Percentiles rank a stretch among this genome's conserved stretches.
Evolutionary conservation across 148 eudicot species (phyloP).

Genomic region (Camellia japonica): DNA sequence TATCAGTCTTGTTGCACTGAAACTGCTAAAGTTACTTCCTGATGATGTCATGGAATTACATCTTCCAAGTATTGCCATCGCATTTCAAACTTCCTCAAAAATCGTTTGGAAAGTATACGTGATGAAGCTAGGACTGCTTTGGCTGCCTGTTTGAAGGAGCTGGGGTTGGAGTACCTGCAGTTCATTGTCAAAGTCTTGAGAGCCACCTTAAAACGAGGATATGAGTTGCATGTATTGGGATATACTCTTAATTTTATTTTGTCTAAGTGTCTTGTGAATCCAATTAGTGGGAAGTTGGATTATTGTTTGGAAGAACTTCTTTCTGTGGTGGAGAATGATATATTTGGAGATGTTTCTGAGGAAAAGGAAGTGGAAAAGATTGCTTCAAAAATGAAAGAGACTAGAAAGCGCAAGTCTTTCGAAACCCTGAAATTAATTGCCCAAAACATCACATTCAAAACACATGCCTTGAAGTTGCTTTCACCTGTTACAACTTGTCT

Average conservation of each 20-base stretch:
- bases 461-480: constrained; percentile 71
- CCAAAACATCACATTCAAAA: constrained; percentile 68
- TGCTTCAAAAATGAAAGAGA: constrained; percentile 95
- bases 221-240: constrained; percentile 90
- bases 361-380: constrained; percentile 92
- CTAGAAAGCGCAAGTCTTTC: constrained; percentile 77
- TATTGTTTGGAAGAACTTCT: constrained; percentile 82
- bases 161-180: constrained; percentile 71
- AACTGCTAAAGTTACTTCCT: constrained; percentile 78
- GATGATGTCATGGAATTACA: constrained; percentile 63
- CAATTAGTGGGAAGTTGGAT: constrained; percentile 62
- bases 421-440: constrained; percentile 81
- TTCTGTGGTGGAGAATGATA: constrained; percentile 64
- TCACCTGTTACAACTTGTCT: constrained; percentile 56
- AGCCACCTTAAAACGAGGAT: constrained; percentile 79
- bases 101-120: constrained; percentile 74
- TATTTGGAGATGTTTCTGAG: constrained; percentile 84
- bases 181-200: constrained; percentile 65
- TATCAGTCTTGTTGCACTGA: constrained; percentile 73
- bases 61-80: constrained; percentile 81
- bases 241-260: constrained; percentile 72
- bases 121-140: constrained; percentile 89
- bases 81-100: constrained; percentile 70
- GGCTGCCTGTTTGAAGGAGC: constrained; percentile 81
- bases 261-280: constrained; percentile 47